Evolutionary conservation across 129 eudicot genomes (phyloP).

Genomic region (Chrysanthemum makinoi): DNA sequence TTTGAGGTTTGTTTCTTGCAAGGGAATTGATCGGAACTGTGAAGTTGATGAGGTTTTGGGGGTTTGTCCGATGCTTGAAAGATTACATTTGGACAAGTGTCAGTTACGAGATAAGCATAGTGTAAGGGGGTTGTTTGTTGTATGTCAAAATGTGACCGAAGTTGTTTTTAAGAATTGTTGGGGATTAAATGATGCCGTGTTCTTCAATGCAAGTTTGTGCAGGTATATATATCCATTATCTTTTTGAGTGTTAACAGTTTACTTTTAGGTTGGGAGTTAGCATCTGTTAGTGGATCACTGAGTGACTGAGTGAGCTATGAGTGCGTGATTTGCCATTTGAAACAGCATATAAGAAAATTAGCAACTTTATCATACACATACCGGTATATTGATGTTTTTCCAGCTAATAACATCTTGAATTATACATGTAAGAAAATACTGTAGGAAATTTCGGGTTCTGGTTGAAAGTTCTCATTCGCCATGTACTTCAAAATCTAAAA

Average conservation of each 20-base stretch:
- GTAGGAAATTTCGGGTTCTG: too few species aligned
- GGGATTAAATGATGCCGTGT: constrained; percentile 69
- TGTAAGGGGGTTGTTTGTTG: constrained; percentile 57
- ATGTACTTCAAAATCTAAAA: too few species aligned
- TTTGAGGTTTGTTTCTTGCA: constrained; percentile 60
- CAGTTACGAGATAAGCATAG: constrained; percentile 61
- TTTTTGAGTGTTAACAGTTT: neutral
- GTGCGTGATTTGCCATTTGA: neutral
- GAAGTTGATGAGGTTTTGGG: constrained; percentile 58
- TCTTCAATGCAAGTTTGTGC: constrained; percentile 50
- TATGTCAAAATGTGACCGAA: constrained; percentile 51
- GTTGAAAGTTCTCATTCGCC: too few species aligned
- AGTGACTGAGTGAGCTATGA: neutral
- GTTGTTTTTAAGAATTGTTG: constrained; percentile 59
- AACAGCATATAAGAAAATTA: neutral
- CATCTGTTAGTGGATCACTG: neutral
- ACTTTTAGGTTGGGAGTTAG: neutral
- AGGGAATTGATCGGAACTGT: constrained; percentile 46
- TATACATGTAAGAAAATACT: too few species aligned
- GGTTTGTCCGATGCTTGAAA: constrained; percentile 48
- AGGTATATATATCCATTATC: constrained; percentile 47
- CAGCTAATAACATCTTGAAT: too few species aligned
- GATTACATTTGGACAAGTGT: constrained; percentile 73
- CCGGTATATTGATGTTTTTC: too few species aligned
- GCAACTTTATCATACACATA: neutral